Evolutionary conservation across 306 rosid genomes (phyloP).

Genomic region (Pachyrhizus erosus): DNA sequence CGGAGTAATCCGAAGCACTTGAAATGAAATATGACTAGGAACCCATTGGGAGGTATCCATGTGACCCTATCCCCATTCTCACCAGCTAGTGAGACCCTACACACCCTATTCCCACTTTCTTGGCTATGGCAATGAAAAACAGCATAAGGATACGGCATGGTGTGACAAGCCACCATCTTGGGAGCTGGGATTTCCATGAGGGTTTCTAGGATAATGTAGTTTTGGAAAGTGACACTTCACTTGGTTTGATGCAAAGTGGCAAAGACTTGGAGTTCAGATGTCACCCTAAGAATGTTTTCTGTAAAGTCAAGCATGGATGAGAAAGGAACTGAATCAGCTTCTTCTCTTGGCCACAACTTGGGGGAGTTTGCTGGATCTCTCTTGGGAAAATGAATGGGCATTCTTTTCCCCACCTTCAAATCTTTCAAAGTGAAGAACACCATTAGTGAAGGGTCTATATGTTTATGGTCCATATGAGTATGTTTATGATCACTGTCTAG

Average conservation of each 20-base stretch:
- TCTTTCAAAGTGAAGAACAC: slow-evolving; percentile 70
- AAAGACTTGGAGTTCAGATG: slow-evolving; percentile 40
- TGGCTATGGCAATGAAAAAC: slow-evolving; percentile 72
- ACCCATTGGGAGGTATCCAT: slow-evolving; percentile 79
- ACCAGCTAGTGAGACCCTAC: slow-evolving; percentile 54
- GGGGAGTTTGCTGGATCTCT: slow-evolving; percentile 65
- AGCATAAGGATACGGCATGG: slow-evolving; percentile 79
- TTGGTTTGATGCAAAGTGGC: slow-evolving; percentile 58
- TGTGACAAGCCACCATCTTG: slow-evolving; percentile 79
- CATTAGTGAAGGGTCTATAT: slow-evolving; percentile 55
- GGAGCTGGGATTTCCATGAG: slow-evolving; percentile 55
- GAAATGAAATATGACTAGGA: slow-evolving; percentile 65
- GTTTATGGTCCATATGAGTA: slow-evolving; percentile 35
- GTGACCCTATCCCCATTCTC: slow-evolving; percentile 71
- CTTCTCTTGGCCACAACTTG: slow-evolving; percentile 51
- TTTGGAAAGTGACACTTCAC: slow-evolving; percentile 64
- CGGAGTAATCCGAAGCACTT: slow-evolving; percentile 58
- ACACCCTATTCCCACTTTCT: slow-evolving; percentile 56
- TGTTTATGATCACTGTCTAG: not conserved
- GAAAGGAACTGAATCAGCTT: slow-evolving; percentile 69
- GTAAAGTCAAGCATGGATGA: slow-evolving; percentile 69
- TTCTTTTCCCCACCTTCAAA: slow-evolving; percentile 55
- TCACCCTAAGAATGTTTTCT: slow-evolving; percentile 46
- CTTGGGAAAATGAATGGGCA: slow-evolving; percentile 71
- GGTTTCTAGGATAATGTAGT: slow-evolving; percentile 59